These are phyloP conservation scores for Starmerella lactis-condensi DNA, from an alignment of 805 yeast species.

Conservation along the genomic window DNA sequence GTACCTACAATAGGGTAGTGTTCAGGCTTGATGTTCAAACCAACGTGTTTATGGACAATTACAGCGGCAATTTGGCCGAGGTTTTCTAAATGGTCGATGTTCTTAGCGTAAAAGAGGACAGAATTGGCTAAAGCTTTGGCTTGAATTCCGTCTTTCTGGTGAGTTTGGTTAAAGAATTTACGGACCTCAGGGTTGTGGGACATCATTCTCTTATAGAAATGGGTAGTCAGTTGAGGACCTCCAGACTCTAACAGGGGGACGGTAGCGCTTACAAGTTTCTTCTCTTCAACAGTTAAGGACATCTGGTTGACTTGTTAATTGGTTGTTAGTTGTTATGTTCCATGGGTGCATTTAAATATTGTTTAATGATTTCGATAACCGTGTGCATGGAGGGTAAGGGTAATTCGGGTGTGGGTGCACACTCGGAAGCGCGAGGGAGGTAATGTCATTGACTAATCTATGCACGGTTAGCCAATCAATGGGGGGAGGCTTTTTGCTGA, in stretches of 20 bases:
- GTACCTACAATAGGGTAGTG: slow-evolving; percentile 51
- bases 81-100: slow-evolving; percentile 40
- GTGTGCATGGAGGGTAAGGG: too few species aligned
- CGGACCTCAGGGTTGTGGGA: slow-evolving; percentile 34
- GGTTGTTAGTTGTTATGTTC: background rate
- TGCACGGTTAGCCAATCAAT: too few species aligned
- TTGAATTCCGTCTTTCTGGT: slow-evolving; percentile 38
- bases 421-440: too few species aligned
- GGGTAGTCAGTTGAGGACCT: slow-evolving; percentile 37
- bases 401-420: too few species aligned
- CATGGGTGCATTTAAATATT: too few species aligned
- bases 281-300: background rate
- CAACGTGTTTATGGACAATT: slow-evolving; percentile 48
- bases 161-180: slow-evolving; percentile 41
- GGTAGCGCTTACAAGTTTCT: slow-evolving; percentile 13
- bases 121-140: slow-evolving; percentile 49
- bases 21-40: slow-evolving; percentile 41
- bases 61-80: slow-evolving; percentile 36
- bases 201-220: slow-evolving; percentile 41
- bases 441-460: too few species aligned
- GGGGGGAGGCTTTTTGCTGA: too few species aligned
- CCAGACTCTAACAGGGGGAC: slow-evolving; percentile 37
- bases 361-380: too few species aligned
- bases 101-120: slow-evolving; percentile 37
- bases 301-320: too few species aligned